A percentile compares a stretch with the other conserved stretches of the same genome.
phyloP scores from a whole-genome alignment of 1,284 basidiomycete species.

The Sanghuangporus sanghuang region DNA sequence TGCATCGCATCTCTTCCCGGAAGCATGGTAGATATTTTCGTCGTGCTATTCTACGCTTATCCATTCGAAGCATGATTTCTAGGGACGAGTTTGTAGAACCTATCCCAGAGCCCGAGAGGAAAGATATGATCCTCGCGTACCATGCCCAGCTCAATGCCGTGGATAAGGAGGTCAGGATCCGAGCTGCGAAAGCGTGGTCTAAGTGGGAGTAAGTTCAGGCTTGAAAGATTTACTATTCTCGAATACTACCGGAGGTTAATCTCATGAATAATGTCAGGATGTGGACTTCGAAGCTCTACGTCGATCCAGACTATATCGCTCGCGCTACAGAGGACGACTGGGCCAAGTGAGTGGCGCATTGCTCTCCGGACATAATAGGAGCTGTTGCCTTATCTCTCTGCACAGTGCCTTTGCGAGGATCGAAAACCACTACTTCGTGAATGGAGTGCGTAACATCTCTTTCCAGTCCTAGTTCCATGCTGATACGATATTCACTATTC shows the following conservation, averaged over 20 bases:
- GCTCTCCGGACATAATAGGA: neutral
- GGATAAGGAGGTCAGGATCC: conserved; percentile 62
- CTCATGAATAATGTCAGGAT: conserved; percentile 45
- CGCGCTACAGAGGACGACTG: conserved; percentile 70
- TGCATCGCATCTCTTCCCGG: conserved; percentile 78
- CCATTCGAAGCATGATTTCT: conserved; percentile 12
- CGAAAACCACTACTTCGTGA: conserved; percentile 91
- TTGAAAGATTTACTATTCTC: neutral
- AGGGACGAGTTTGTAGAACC: conserved; percentile 80
- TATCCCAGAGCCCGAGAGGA: conserved; percentile 76
- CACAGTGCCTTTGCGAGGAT: conserved; percentile 82
- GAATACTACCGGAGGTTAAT: conserved; percentile 6
- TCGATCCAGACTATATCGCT: conserved; percentile 67
- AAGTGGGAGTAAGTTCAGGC: conserved; percentile 74
- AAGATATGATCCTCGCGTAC: conserved; percentile 82
- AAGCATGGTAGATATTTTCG: conserved; percentile 62
- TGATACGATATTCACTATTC: neutral
- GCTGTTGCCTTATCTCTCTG: neutral
- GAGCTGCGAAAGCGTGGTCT: conserved; percentile 83
- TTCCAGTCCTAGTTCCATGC: neutral
- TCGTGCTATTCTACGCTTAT: neutral
- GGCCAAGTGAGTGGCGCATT: conserved; percentile 51
- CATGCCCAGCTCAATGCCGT: conserved; percentile 75
- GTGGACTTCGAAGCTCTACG: conserved; percentile 69
- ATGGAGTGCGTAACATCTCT: conserved; percentile 42